Conservation (phyloP, 306 rosid genomes). For the Vigna unguiculata region DNA sequence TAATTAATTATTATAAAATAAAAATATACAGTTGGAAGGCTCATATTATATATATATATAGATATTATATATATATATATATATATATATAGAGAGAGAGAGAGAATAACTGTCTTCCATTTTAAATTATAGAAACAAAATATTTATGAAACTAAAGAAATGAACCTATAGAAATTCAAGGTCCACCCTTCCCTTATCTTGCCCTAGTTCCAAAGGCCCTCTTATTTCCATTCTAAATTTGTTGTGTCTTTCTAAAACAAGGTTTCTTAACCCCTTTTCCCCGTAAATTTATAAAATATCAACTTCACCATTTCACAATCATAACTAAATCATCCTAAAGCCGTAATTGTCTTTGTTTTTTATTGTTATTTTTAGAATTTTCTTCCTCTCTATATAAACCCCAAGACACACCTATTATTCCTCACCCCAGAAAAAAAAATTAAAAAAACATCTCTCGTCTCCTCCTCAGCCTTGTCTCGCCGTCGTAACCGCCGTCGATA, state of each 20-base stretch:
- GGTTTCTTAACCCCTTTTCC: neutral
- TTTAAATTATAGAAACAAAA: neutral
- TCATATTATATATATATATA: too few relatives aligned
- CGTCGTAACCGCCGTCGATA: too few relatives aligned
- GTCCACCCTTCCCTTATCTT: neutral
- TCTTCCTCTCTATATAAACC: neutral
- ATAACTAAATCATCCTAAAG: neutral
- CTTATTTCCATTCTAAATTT: neutral
- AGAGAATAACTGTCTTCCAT: too few relatives aligned
- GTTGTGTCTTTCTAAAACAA: neutral
- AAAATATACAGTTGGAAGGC: too few relatives aligned
- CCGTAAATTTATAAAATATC: neutral
- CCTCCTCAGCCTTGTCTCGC: neutral
- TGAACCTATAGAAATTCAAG: neutral
- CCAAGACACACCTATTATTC: neutral
- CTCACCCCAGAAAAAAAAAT: neutral
- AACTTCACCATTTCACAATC: neutral
- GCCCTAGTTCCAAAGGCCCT: neutral
- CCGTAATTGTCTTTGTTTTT: neutral
- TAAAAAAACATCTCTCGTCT: neutral
- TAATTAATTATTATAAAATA: too few relatives aligned
- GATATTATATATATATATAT: too few relatives aligned
- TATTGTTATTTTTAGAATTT: neutral
- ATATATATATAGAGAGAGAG: too few relatives aligned
- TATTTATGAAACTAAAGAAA: neutral